Conservation (phyloP, 208 protist genomes). For the Trypanosoma scelopori region DNA sequence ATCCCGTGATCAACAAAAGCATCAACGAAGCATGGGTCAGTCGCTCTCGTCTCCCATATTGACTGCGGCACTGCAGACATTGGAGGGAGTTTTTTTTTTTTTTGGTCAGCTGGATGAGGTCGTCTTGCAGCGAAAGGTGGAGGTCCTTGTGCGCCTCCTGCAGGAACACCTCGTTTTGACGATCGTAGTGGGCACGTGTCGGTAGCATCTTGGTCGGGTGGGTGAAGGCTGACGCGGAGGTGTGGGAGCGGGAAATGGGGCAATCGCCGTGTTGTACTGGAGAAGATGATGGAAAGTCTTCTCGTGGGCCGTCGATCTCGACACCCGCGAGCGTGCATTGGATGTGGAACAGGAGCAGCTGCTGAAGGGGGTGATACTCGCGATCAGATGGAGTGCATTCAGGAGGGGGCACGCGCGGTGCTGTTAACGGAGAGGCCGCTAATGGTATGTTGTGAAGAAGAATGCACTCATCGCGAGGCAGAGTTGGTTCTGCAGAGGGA, state of each 20-base stretch:
- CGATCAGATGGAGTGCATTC: slow-evolving; percentile 17
- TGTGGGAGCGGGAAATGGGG: neutral
- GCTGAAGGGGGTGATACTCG: slow-evolving; percentile 6
- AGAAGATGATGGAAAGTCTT: neutral
- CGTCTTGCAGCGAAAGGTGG: slow-evolving; percentile 8
- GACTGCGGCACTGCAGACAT: too few relatives aligned
- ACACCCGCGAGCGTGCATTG: slow-evolving; percentile 7
- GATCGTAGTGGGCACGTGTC: neutral
- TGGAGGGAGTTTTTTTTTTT: too few relatives aligned
- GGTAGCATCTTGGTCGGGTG: neutral
- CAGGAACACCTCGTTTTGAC: slow-evolving; percentile 6
- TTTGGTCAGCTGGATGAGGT: too few relatives aligned
- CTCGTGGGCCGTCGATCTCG: neutral
- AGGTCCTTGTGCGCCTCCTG: neutral
- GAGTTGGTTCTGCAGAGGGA: slow-evolving; percentile 6
- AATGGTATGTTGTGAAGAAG: neutral
- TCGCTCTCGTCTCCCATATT: too few relatives aligned
- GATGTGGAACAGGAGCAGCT: slow-evolving; percentile 14
- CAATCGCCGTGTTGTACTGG: neutral
- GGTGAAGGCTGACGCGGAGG: neutral
- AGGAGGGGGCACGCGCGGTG: slow-evolving; percentile 5
- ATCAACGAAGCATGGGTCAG: too few relatives aligned
- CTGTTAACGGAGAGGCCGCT: slow-evolving; percentile 3
- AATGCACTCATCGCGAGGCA: neutral
- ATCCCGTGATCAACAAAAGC: too few relatives aligned